phyloP scores from a whole-genome alignment of 768 basidiomycete genomes.

The Boletus barrowsii region DNA sequence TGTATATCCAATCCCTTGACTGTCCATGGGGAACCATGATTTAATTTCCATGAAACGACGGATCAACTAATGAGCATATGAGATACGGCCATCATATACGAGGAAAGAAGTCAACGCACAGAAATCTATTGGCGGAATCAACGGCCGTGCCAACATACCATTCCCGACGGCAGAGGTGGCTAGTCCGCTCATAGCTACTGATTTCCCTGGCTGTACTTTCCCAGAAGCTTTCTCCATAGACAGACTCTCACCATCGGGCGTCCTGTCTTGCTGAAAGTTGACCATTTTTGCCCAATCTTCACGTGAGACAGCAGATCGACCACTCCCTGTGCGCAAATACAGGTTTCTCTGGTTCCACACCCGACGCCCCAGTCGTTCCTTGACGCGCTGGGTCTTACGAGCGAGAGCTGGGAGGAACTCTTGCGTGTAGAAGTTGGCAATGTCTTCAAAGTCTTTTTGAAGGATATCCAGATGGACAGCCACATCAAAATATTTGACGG shows the following conservation, averaged over 20 bases:
- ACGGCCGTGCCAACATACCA: neutral
- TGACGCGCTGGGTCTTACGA: slow-evolving; percentile 58
- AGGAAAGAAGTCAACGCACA: slow-evolving; percentile 18
- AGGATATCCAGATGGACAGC: slow-evolving; percentile 57
- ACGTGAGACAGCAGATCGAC: slow-evolving; percentile 38
- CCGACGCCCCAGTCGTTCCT: slow-evolving; percentile 76
- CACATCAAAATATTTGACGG: slow-evolving; percentile 42
- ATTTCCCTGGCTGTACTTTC: neutral
- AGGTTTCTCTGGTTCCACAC: slow-evolving; percentile 62
- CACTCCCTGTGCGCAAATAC: slow-evolving; percentile 39
- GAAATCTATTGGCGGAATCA: slow-evolving; percentile 15
- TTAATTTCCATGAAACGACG: slow-evolving; percentile 20
- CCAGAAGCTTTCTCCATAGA: neutral
- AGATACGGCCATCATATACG: neutral
- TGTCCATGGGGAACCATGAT: neutral
- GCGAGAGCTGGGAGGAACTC: slow-evolving; percentile 42
- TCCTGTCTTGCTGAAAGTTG: slow-evolving; percentile 35
- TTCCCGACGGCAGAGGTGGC: slow-evolving; percentile 1
- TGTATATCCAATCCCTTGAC: slow-evolving; percentile 5
- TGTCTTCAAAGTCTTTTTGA: slow-evolving; percentile 48
- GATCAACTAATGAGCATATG: slow-evolving; percentile 19
- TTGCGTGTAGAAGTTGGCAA: slow-evolving; percentile 41
- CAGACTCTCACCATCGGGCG: neutral
- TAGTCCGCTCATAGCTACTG: slow-evolving; percentile 3
- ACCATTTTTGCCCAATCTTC: slow-evolving; percentile 51